Conservation (phyloP, 306 rosid species). For the Corylus heterophylla region DNA sequence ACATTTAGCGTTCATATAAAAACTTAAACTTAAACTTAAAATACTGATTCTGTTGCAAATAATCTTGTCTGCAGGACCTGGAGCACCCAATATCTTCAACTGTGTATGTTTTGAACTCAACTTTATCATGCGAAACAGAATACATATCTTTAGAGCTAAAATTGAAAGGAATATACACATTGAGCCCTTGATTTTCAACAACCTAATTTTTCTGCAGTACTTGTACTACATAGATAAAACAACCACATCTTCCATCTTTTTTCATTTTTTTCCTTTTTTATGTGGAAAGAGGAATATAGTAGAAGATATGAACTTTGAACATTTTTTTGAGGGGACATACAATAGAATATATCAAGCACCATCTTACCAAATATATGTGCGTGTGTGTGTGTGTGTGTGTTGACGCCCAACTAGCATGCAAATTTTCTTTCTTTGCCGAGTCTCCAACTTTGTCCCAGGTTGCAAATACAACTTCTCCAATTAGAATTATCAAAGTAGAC, state of each 20-base stretch:
- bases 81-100: slow-evolving; percentile 74
- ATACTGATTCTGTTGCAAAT: slow-evolving; percentile 29
- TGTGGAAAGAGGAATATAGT: neutral
- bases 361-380: neutral
- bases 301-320: neutral
- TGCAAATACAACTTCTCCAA: neutral
- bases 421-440: neutral
- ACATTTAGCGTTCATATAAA: neutral
- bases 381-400: too few relatives aligned
- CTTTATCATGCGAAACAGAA: slow-evolving; percentile 7
- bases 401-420: neutral
- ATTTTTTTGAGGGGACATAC: neutral
- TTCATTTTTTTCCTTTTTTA: neutral
- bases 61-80: slow-evolving; percentile 68
- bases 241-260: too few relatives aligned
- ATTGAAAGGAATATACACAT: neutral
- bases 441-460: neutral
- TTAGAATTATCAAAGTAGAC: neutral
- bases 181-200: slow-evolving; percentile 11
- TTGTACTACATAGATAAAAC: neutral
- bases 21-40: neutral
- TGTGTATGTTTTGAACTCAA: slow-evolving; percentile 49
- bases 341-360: neutral
- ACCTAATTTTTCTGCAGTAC: neutral
- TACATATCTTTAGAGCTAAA: neutral